Evolutionary conservation across 495 filamentous ascomycete species (phyloP), one percentile per base, ranked within the genome.

Genomic region (Hypoxylon subgilvum): DNA sequence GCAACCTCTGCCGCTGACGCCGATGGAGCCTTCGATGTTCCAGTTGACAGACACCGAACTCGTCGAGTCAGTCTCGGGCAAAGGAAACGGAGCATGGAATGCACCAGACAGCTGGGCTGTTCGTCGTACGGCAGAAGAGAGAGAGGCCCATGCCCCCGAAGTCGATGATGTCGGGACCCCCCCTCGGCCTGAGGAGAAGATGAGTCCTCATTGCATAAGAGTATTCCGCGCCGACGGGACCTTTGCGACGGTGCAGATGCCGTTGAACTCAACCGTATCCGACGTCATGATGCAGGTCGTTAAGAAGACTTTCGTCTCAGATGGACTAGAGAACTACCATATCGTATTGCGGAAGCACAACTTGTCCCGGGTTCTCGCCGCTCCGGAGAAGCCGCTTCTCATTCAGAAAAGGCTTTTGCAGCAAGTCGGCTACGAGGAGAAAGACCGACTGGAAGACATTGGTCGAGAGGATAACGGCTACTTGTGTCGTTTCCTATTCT

Each of bases 391-490:
- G 28, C 95, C 95, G 7, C 83, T 99, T 16, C 79, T 91, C 32
- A 91, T 99, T 63, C 95, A 99, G 68, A 97, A 96, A 71, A 84
- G 86, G 22, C 79, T 99, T 19, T 79, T 99, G 6, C 88, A 96
- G 72, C 90, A 97, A 72, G 88, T 91, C 23, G 94, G 94, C 9
- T 98, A 96, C 68, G 88, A 87, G n/a, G 82, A 88, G 22, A 85
- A 84, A 17, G 95, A 99, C 68, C 84, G 83, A 31, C 84, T 97
- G 34, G 93, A 97, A 66, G 94, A 97, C 52, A 86, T 99, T 45
- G 94, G 94, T n/a, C 85, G 94, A 36, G 94, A 99, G 70, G 94
- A 99, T 72, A 95, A 97, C 71, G 93, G 92, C 65, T 97, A 97
- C 62, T 80, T 99, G 5, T 92, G 92, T 65, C 90, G 94, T 6